Base-by-base conservation (phyloP, 2,329 filamentous ascomycete genomes). In the Paracorniculantispora psalliotae region DNA sequence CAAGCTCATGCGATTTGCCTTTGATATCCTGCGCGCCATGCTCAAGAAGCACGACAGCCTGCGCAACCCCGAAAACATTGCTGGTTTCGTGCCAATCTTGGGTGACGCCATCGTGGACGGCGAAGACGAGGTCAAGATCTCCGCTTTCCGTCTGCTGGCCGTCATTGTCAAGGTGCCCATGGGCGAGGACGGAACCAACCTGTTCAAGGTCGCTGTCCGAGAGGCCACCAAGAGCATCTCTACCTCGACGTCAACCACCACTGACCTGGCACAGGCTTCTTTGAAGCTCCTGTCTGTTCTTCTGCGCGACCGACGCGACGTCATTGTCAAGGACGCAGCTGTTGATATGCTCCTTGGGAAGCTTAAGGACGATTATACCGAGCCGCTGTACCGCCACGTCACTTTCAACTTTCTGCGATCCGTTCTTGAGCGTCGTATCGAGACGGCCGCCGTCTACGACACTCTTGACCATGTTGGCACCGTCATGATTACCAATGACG, bases 401-500 rank as follows among this genome's bases (percentile, higher is more conserved):
- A 94, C 91, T 0, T 99, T 99, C 77, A 96, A 91, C 68, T 97
- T 99, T 73, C 76, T 99, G 60, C 88, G 92, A 44, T 89, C 91
- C 1, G 86, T 97, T 26, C 83, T 99, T 69, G 88, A 90, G 56
- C 85, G 92, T 19, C 93, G 89, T 69, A 81, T 97, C 46, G 83
- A 96, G 67, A 92, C 96, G 8, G 88, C 92, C 0, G 83, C 89
- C 44, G 87, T 99, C 30, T 99, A 99, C 69, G 93, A 97, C 68
- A 88, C 89, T 9, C 83, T 97, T 63, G 94, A 99, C 70, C 87
- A 92, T 67, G 88, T 96, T 30, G 91, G 91, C 49, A 87, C 84
- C 3, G 89, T 97, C 71, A 97, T 97, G 92, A 89, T 99, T 59
- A 96, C 90, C 47, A 97, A 97, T 69, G 91, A 96, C 63, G 92